Evolutionary conservation across 495 filamentous ascomycete genomes (phyloP).

Genomic region (Trichocladium uniseriatum): DNA sequence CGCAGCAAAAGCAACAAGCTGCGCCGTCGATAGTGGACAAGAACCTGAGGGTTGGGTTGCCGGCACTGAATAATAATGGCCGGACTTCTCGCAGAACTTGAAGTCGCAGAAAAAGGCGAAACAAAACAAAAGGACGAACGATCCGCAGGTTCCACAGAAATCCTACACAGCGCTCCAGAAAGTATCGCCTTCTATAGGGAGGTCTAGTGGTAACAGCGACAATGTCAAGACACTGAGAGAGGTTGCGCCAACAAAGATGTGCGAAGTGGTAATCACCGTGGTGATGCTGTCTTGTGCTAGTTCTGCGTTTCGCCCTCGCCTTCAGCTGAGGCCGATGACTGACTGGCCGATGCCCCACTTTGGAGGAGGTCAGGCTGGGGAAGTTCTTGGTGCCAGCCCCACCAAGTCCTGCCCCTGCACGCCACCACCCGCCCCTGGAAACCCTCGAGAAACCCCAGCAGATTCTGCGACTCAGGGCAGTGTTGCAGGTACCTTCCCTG

Average conservation of each 20-base stretch:
- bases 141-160: not conserved
- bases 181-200: not conserved
- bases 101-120: not conserved
- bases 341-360: slow-evolving; percentile 8
- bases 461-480: not conserved
- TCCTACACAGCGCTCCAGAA: not conserved
- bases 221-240: not conserved
- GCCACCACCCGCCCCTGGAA: not conserved
- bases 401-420: not conserved
- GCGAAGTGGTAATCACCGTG: not conserved
- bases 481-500: too few relatives aligned
- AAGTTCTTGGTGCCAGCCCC: too few relatives aligned
- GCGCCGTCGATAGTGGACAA: not conserved
- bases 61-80: slow-evolving; percentile 31
- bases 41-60: slow-evolving; percentile 4
- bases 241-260: not conserved
- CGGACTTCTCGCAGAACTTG: slow-evolving; percentile 19
- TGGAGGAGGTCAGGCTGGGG: not conserved
- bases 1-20: too few relatives aligned
- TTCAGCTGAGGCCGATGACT: slow-evolving; percentile 7
- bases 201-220: not conserved
- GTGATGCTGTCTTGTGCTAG: not conserved
- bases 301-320: not conserved
- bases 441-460: not conserved
- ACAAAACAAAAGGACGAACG: not conserved